A percentile compares a stretch with the other conserved stretches of the same genome.
phyloP scores from a whole-genome alignment of 345 rosid genomes.

The Syzygium aqueum region DNA sequence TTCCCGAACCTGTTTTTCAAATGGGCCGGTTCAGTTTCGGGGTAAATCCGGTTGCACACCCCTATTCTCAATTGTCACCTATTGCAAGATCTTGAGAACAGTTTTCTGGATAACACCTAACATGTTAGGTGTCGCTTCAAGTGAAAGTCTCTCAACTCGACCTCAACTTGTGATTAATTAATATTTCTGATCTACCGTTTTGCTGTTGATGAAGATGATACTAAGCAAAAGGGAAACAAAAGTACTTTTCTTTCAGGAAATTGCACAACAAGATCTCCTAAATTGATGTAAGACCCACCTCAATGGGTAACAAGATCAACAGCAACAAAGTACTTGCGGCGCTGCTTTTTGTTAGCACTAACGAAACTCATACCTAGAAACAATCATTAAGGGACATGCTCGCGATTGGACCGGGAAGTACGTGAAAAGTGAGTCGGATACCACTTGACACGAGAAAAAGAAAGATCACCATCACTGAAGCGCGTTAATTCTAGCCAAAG shows the following conservation, averaged over 20 bases:
- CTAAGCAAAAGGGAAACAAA: background rate
- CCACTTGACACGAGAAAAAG: background rate
- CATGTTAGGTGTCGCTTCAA: background rate
- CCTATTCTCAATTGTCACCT: too few species aligned
- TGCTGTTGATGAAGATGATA: background rate
- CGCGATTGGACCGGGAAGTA: background rate
- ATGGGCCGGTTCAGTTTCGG: too few species aligned
- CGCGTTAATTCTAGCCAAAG: background rate
- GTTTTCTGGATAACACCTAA: background rate
- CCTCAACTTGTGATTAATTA: background rate
- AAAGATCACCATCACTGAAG: background rate
- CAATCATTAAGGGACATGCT: background rate
- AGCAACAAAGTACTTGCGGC: background rate
- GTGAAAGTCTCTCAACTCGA: background rate
- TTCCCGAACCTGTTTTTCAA: too few species aligned
- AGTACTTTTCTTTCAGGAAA: background rate
- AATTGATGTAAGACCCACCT: background rate
- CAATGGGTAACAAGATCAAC: background rate
- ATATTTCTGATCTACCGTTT: background rate
- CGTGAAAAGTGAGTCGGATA: background rate
- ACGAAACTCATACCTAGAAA: background rate
- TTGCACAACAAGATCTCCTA: background rate
- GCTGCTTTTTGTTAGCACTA: background rate
- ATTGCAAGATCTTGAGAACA: background rate
- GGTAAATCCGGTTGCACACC: too few species aligned